These are phyloP conservation scores for Pleurotus eryngii DNA, from an alignment of 768 basidiomycete genomes.

Conservation along the genomic window DNA sequence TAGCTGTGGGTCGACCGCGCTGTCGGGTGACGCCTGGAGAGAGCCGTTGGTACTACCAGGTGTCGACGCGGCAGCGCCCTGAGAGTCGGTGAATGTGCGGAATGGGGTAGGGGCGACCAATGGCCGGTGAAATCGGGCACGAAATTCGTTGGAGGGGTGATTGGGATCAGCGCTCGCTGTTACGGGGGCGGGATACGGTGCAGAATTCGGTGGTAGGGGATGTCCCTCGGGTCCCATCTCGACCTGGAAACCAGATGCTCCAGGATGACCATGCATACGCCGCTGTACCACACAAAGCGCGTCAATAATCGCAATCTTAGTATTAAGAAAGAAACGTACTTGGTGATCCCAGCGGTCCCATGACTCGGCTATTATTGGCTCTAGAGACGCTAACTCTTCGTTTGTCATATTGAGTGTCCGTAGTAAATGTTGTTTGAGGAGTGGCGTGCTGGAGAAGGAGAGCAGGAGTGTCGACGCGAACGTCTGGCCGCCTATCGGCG, in stretches of 20 bases:
- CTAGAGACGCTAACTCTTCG: slow-evolving; percentile 75
- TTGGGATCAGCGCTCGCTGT: slow-evolving; percentile 24
- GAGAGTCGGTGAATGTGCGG: slow-evolving; percentile 23
- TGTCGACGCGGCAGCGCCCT: slow-evolving; percentile 1
- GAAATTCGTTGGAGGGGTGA: slow-evolving; percentile 46
- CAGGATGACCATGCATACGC: slow-evolving; percentile 29
- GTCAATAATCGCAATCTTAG: slow-evolving; percentile 8
- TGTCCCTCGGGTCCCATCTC: slow-evolving; percentile 15
- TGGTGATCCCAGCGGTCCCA: slow-evolving; percentile 87
- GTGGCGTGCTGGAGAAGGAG: slow-evolving; percentile 70
- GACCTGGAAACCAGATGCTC: slow-evolving; percentile 11
- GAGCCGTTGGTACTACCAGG: slow-evolving; percentile 24
- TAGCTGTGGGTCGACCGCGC: slow-evolving; percentile 36
- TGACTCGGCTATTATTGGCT: slow-evolving; percentile 78
- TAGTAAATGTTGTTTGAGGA: slow-evolving; percentile 72
- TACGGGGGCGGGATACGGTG: slow-evolving; percentile 20
- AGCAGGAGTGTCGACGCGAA: slow-evolving; percentile 78
- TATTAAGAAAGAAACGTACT: slow-evolving; percentile 36
- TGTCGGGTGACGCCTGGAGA: slow-evolving; percentile 19
- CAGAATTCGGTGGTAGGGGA: slow-evolving; percentile 11
- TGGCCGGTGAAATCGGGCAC: slow-evolving; percentile 62
- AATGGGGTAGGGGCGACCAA: slow-evolving; percentile 63
- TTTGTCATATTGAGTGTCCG: slow-evolving; percentile 71
- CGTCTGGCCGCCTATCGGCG: slow-evolving; percentile 62
- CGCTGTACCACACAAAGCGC: slow-evolving; percentile 23